These are phyloP conservation scores for Murraya paniculata DNA, from an alignment of 345 rosid species.

Conservation along the genomic window DNA sequence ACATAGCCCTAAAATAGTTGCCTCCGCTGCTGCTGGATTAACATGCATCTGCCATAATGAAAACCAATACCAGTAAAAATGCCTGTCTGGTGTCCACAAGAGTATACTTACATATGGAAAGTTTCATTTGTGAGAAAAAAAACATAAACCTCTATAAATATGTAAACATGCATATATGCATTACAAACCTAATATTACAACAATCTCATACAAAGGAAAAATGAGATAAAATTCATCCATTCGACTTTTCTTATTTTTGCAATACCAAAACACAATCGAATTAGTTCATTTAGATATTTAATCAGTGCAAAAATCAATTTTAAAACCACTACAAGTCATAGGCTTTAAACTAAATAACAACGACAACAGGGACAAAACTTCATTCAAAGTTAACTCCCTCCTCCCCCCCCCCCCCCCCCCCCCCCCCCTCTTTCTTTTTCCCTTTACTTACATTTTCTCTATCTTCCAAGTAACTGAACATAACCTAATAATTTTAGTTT, in stretches of 20 bases:
- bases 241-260: not conserved
- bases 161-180: not conserved
- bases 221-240: not conserved
- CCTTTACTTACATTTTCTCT: not conserved
- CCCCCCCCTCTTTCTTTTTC: not conserved
- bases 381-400: not conserved
- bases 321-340: not conserved
- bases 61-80: constrained; percentile 3
- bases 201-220: not conserved
- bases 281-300: not conserved
- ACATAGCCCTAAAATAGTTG: constrained; percentile 69
- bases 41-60: constrained; percentile 60
- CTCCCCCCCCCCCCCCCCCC: no score
- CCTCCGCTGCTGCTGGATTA: constrained; percentile 80
- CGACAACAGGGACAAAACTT: not conserved
- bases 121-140: not conserved
- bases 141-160: not conserved
- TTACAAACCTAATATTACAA: not conserved
- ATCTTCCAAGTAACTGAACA: not conserved
- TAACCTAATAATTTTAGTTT: not conserved
- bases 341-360: not conserved
- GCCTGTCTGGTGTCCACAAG: not conserved
- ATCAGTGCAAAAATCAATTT: not conserved
- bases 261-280: not conserved
- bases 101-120: not conserved